Conservation (phyloP, 140 eudicot species). For the Stevia rebaudiana region DNA sequence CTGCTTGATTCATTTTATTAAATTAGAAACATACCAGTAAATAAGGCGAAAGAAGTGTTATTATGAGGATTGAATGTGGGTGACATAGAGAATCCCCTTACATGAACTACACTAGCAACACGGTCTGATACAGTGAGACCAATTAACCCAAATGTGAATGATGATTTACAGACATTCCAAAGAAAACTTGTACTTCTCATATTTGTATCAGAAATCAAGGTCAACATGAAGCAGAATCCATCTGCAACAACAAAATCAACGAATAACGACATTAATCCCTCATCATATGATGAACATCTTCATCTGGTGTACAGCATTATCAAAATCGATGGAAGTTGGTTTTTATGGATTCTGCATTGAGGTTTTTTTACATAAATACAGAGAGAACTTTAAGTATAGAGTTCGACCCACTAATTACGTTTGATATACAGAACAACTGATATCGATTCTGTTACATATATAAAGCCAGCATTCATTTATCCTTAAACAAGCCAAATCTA, state of each 20-base stretch:
- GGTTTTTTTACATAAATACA: too few relatives aligned
- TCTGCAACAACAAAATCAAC: slow-evolving; percentile 14
- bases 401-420: not conserved
- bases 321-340: not conserved
- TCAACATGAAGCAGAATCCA: slow-evolving; percentile 16
- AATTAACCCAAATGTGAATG: slow-evolving; percentile 61
- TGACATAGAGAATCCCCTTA: slow-evolving; percentile 78
- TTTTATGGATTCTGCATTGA: not conserved
- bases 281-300: not conserved
- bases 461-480: not conserved
- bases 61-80: slow-evolving; percentile 73
- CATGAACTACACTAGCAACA: slow-evolving; percentile 49
- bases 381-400: too few relatives aligned
- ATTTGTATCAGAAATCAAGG: slow-evolving; percentile 10
- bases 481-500: not conserved
- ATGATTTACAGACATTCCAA: slow-evolving; percentile 54
- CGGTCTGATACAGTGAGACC: slow-evolving; percentile 76
- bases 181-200: slow-evolving; percentile 44
- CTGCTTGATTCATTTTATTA: not conserved
- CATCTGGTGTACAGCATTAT: not conserved
- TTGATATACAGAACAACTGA: not conserved
- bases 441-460: not conserved
- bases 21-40: slow-evolving; percentile 31
- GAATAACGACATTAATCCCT: not conserved
- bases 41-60: slow-evolving; percentile 20